Evolutionary conservation across 2,329 filamentous ascomycete species (phyloP).

Genomic region (Trichoderma sp.): DNA sequence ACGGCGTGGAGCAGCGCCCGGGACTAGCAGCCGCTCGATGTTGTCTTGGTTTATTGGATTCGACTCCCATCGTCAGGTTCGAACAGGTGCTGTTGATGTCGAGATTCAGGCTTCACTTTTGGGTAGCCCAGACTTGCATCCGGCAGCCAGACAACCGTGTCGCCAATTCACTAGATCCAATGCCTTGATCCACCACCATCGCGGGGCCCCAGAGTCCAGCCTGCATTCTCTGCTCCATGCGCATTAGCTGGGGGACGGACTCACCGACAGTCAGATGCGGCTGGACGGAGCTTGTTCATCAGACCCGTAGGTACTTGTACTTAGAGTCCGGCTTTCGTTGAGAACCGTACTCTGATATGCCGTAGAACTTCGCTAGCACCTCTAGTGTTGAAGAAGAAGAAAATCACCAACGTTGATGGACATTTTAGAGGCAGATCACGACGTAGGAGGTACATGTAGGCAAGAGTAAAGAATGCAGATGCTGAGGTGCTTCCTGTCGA

Average conservation of each 20-base stretch:
- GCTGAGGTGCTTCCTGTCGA: neutral
- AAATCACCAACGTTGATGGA: neutral
- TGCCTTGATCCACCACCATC: constrained; percentile 23
- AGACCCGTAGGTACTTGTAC: neutral
- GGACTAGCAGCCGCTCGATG: neutral
- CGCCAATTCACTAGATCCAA: constrained; percentile 1
- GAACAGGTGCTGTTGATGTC: neutral
- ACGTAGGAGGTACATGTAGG: neutral
- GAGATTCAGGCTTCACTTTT: neutral
- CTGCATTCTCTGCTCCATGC: constrained; percentile 14
- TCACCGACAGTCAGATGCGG: constrained; percentile 44
- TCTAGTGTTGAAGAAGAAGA: neutral
- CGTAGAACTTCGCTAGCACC: neutral
- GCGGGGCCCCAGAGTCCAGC: constrained; percentile 31
- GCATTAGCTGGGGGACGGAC: constrained; percentile 3
- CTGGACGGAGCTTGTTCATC: neutral
- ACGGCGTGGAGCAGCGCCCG: neutral
- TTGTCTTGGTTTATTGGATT: neutral
- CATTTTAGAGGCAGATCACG: neutral
- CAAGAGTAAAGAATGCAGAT: neutral
- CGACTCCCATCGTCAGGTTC: neutral
- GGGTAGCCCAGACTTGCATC: neutral
- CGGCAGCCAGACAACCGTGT: neutral
- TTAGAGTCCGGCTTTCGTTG: neutral
- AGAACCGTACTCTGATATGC: neutral